Evolutionary conservation across 108 stramenopile genomes (phyloP), one percentile per base, ranked within the genome.

Genomic region (Halocafeteria seosinensis): DNA sequence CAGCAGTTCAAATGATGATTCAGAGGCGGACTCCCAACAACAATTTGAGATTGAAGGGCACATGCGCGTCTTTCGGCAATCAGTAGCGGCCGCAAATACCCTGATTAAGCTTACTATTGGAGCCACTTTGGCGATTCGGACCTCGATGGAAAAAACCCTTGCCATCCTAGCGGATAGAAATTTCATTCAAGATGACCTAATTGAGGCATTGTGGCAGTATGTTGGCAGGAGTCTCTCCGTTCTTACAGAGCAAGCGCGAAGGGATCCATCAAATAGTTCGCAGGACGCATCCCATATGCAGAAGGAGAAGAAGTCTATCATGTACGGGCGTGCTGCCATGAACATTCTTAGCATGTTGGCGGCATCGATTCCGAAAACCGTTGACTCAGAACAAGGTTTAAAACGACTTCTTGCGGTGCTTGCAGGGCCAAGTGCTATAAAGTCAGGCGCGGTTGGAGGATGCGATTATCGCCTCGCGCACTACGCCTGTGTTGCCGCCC

Each of bases 271-370:
- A n/a, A n/a, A n/a, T n/a, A n/a, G n/a, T n/a, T n/a, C n/a, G n/a
- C n/a, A n/a, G n/a, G n/a, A n/a, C n/a, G n/a, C n/a, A n/a, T n/a
- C n/a, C n/a, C n/a, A n/a, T n/a, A n/a, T n/a, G n/a, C n/a, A n/a
- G n/a, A n/a, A n/a, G n/a, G n/a, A n/a, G n/a, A n/a, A n/a, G n/a
- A n/a, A n/a, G n/a, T 31, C 69, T 3, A 78, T 83, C 3, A 65
- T 75, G 26, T 59, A 76, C 26, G 65, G 85, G 32, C 76, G 87
- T 6, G 73, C 88, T 55, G 88, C 90, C 34, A 79, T 94, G 52
- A 75, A 78, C 65, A 65, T 88, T 21, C 72, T 91, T 37, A 79
- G 84, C 11, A 91, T 94, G 90, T 89, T 76, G 1, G 83, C 90
- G n/a, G 76, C 80, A 61, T 73, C 88, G 29, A 87, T 88, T 67